Base-by-base conservation (phyloP, 495 filamentous ascomycete genomes). In the Xylaria flabelliformis region DNA sequence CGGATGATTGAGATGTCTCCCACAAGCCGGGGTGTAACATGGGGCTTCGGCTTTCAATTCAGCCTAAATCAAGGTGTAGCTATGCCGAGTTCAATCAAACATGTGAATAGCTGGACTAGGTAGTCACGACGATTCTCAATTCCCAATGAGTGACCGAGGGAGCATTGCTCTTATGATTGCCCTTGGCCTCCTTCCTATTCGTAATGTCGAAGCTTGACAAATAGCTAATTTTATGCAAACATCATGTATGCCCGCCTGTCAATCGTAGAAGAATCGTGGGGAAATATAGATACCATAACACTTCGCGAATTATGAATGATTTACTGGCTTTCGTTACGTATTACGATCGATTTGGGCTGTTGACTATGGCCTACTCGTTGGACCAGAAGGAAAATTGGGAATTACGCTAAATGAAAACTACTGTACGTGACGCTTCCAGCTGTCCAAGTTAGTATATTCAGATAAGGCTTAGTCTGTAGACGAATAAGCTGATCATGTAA, bases 41-140 rank as follows among this genome's bases (percentile, higher is more conserved):
- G 58, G 41, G 62, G 24, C 8, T 26, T 15, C 42, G 17, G 39
- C 41, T 48, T 64, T 6, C 26, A 48, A 48, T 64, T 64, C 42
- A 64, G 62, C 62, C 62, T 64, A 64, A 64, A 64, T 64, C 42
- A 46, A 64, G 24, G 42, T 24, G 62, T 64, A 48, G 62, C 62
- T n/a, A 19, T 64, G 21, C 24, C 62, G 39, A 46, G 24, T 26
- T 48, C 21, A 48, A 24, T 21, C 8, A n/a, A n/a, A 63, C 39
- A 42, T 63, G 36, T 63, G 32, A 42, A 63, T 63, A 41, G n/a
- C 39, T 44, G 44, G 39, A 63, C 7, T 8, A 17, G 56, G 56
- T 12, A 39, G 56, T n/a, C 56, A n/a, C 39, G 56, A 61, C 29
- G 24, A 24, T 32, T 19, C 9, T 32, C 7, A 61, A n/a, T 39